Evolutionary conservation across 768 basidiomycete genomes (phyloP).

Genomic region (Leucosporidium scottii): DNA sequence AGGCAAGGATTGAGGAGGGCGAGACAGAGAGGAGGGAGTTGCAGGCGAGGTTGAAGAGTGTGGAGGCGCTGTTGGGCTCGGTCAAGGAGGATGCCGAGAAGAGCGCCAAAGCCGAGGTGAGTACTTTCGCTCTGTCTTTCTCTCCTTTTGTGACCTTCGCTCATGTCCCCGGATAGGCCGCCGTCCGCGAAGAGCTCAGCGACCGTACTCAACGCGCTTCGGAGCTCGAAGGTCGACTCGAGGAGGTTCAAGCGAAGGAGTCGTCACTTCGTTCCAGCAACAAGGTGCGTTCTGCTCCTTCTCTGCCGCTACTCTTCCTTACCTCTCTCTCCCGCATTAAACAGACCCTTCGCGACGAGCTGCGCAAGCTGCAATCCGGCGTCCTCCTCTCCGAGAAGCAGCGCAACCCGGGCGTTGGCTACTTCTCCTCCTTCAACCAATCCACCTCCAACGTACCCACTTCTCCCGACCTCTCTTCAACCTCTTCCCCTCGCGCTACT

Average conservation of each 20-base stretch:
- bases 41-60: slow-evolving; percentile 40
- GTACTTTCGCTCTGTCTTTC: slow-evolving; percentile 13
- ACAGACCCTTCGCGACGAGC: slow-evolving; percentile 82
- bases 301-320: background rate
- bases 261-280: slow-evolving; percentile 63
- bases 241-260: slow-evolving; percentile 61
- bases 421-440: slow-evolving; percentile 46
- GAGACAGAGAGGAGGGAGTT: slow-evolving; percentile 48
- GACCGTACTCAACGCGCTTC: slow-evolving; percentile 52
- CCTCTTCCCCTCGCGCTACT: slow-evolving; percentile 25
- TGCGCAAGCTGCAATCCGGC: slow-evolving; percentile 91
- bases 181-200: slow-evolving; percentile 47
- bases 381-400: slow-evolving; percentile 81
- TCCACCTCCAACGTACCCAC: background rate
- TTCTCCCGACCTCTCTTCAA: slow-evolving; percentile 1
- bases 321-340: background rate
- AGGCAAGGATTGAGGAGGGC: slow-evolving; percentile 53
- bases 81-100: slow-evolving; percentile 48
- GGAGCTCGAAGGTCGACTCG: slow-evolving; percentile 59
- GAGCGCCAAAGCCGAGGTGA: slow-evolving; percentile 59
- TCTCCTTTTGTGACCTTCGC: no score
- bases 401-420: slow-evolving; percentile 87
- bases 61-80: slow-evolving; percentile 45
- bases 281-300: slow-evolving; percentile 52
- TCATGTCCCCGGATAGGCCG: slow-evolving; percentile 42